A percentile compares a stretch with the other conserved stretches of the same genome.
Conservation (phyloP, 2,329 filamentous ascomycete genomes). For the Cordyceps militaris region DNA sequence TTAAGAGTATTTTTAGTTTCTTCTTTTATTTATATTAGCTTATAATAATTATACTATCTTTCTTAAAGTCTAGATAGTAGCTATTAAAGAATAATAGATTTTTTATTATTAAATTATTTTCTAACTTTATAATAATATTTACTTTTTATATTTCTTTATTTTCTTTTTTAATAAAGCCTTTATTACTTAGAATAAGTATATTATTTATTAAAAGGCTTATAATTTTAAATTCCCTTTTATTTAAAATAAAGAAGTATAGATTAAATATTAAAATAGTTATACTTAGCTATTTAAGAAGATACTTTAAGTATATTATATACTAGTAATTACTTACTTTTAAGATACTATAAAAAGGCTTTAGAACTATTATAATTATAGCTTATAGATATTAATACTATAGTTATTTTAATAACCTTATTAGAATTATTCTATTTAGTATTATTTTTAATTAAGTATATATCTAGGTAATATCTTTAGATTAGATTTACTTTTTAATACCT, state of each 20-base stretch:
- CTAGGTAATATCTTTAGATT: background rate
- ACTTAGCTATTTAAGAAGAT: background rate
- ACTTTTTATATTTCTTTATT: background rate
- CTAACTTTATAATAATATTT: background rate
- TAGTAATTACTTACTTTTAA: background rate
- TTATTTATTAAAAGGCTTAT: background rate
- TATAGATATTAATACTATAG: background rate
- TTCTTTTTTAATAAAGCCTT: background rate
- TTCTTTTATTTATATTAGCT: background rate
- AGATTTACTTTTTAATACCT: background rate
- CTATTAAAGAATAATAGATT: background rate
- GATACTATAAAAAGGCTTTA: background rate
- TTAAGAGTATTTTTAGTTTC: background rate
- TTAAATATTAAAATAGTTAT: background rate
- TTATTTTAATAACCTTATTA: background rate
- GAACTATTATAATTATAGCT: background rate
- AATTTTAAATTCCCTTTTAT: background rate
- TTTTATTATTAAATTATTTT: background rate
- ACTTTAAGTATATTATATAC: background rate
- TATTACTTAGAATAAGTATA: background rate
- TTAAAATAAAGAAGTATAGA: background rate
- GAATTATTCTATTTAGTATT: background rate
- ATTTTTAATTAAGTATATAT: background rate
- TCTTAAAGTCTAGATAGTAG: background rate
- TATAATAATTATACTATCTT: background rate